Conservation (phyloP, 495 filamentous ascomycete species). For the Glonium stellatum region DNA sequence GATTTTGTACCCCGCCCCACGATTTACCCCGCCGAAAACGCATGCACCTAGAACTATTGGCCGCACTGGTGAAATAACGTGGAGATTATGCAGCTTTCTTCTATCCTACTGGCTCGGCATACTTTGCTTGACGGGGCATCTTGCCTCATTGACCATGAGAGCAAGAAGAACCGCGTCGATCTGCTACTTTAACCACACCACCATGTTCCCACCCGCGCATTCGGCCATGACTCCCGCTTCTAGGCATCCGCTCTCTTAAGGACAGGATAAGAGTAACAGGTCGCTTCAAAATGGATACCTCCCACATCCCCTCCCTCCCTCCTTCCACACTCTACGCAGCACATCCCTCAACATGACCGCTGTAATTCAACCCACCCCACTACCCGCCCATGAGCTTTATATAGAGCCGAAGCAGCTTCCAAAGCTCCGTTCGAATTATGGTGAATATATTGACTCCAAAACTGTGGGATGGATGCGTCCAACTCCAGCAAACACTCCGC, state of each 20-base stretch:
- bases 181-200: not conserved
- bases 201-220: too few species aligned
- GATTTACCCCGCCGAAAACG: too few species aligned
- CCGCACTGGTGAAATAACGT: too few species aligned
- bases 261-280: too few species aligned
- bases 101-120: not conserved
- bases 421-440: constrained; percentile 29
- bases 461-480: constrained; percentile 23
- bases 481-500: constrained; percentile 9
- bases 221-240: too few species aligned
- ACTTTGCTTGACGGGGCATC: not conserved
- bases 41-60: too few species aligned
- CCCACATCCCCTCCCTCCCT: too few species aligned
- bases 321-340: too few species aligned
- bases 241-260: too few species aligned
- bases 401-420: constrained; percentile 24
- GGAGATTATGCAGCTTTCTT: not conserved
- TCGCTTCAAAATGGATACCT: too few species aligned
- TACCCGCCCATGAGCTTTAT: constrained; percentile 25
- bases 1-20: too few species aligned
- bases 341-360: constrained; percentile 16
- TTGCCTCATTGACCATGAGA: not conserved
- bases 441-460: constrained; percentile 16
- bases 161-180: not conserved
- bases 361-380: constrained; percentile 11